Base-by-base conservation (phyloP, 2,329 filamentous ascomycete genomes). In the Blumeria graminis region DNA sequence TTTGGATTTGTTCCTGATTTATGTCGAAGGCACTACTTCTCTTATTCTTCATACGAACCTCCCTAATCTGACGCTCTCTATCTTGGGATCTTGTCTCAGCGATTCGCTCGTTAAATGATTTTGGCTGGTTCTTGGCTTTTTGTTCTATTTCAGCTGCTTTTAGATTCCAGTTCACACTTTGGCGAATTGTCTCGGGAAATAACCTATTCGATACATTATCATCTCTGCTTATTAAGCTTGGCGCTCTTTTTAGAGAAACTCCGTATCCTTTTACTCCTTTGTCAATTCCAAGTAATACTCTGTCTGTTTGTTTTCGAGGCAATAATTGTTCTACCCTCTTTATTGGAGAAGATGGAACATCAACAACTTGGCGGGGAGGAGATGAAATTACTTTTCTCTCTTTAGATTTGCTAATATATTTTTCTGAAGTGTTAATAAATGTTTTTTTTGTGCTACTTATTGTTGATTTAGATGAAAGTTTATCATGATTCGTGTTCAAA, bases 281-380 rank as follows among this genome's bases (percentile, higher is more conserved):
- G 69, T 94, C 89, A 59, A 96, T 93, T 5, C 92, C 90, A 14
- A 96, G 68, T 16, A 87, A 69, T 13, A 92, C 77, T 58, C 89
- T 76, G 56, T 83, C 83, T 0, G 92, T 90, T 1, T 89, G 95
- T 32, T 75, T 78, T 38, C 80, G 81, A 13, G 77, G 71, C 14
- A 71, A 64, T 1, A 72, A 65, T 13, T 71, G 68, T 67, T 72
- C 62, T 71, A 78, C 68, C 70, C 75, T 82, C 34, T 13, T 13
- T 4, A 90, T 84, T 0, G 88, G 78, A 8, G 80, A 82, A 3
- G 76, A 78, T 1, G 87, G 87, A 13, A 96, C 84, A 67, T 94
- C 79, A 1, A 94, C 70, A 35, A 65, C 65, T 36, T 61, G 59
- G 60, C 69, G 68, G 55, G 68, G 66, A 45, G 61, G 65, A 13